phyloP scores from a whole-genome alignment of 192 early-diverging fungal genomes.

The Coemansia sp. region DNA sequence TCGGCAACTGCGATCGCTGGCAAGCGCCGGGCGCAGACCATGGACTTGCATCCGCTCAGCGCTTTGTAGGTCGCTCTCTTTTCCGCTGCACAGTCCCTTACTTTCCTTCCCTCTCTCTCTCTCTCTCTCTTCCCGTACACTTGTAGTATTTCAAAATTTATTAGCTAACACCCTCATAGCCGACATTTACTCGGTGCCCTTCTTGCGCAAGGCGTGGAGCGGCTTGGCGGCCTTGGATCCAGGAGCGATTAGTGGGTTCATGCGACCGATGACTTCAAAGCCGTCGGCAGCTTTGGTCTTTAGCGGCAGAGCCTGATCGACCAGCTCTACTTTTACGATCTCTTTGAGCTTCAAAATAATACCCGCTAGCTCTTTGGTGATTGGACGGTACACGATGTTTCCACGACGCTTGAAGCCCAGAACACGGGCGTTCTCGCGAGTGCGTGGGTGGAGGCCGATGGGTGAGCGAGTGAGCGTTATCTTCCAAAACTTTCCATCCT shows the following conservation, averaged over 20 bases:
- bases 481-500: constrained; percentile 53
- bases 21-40: constrained; percentile 45
- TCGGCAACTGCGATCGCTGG: constrained; percentile 6
- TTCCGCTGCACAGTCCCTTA: background rate
- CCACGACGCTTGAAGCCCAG: constrained; percentile 58
- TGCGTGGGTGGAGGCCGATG: constrained; percentile 56
- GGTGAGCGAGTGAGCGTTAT: constrained; percentile 60
- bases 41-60: constrained; percentile 14
- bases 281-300: constrained; percentile 27
- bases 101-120: background rate
- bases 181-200: background rate
- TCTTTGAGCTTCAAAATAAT: constrained; percentile 64
- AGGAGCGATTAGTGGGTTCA: constrained; percentile 41
- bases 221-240: constrained; percentile 51
- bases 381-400: constrained; percentile 57
- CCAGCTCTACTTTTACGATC: constrained; percentile 56
- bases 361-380: constrained; percentile 57
- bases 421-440: constrained; percentile 50
- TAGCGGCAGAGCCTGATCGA: constrained; percentile 29
- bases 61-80: background rate
- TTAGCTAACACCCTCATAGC: constrained; percentile 1
- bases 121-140: background rate
- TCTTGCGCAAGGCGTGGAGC: constrained; percentile 31
- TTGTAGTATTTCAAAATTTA: constrained; percentile 7
- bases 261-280: constrained; percentile 47